Evolutionary conservation across 2,329 filamentous ascomycete genomes (phyloP).

Genomic region (Paraphaeosphaeria sporulosa): DNA sequence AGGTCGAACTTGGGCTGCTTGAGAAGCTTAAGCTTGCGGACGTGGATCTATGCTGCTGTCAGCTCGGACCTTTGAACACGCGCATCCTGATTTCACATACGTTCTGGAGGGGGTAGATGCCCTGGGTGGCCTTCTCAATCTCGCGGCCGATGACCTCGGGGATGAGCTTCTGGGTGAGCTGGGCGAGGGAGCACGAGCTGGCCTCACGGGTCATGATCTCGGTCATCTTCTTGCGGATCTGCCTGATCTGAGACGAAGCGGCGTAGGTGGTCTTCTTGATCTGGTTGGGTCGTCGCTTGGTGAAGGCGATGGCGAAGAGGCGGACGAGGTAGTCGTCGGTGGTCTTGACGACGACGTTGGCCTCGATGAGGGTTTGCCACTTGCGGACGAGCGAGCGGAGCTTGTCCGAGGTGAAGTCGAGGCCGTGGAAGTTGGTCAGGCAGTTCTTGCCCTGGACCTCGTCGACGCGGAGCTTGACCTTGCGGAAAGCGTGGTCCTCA

Average conservation of each 20-base stretch:
- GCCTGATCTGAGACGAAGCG: slow-evolving; percentile 93
- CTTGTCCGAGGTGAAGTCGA: slow-evolving; percentile 99
- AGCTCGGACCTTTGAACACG: slow-evolving; percentile 26
- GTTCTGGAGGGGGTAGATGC: slow-evolving; percentile 99
- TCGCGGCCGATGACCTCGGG: slow-evolving; percentile 99
- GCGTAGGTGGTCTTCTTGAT: slow-evolving; percentile 99
- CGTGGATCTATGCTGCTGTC: slow-evolving; percentile 77
- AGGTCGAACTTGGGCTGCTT: slow-evolving; percentile 99
- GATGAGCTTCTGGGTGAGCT: slow-evolving; percentile 98
- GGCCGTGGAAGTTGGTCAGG: slow-evolving; percentile 99
- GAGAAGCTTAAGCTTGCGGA: slow-evolving; percentile 99
- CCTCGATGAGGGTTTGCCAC: slow-evolving; percentile 99
- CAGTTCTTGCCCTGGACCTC: slow-evolving; percentile 99
- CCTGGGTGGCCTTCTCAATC: slow-evolving; percentile 99
- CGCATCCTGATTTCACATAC: slow-evolving; percentile 60
- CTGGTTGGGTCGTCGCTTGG: slow-evolving; percentile 98
- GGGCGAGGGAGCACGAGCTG: slow-evolving; percentile 88
- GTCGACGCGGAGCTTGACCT: slow-evolving; percentile 98
- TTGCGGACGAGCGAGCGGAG: slow-evolving; percentile 98
- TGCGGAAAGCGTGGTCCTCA: slow-evolving; percentile 99
- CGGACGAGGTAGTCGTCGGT: slow-evolving; percentile 99
- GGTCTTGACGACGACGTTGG: slow-evolving; percentile 99
- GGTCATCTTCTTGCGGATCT: slow-evolving; percentile 99
- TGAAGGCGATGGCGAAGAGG: slow-evolving; percentile 99
- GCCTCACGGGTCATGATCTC: slow-evolving; percentile 99